Evolutionary conservation across 495 filamentous ascomycete species (phyloP).

Genomic region (Talaromyces nanjingensis): DNA sequence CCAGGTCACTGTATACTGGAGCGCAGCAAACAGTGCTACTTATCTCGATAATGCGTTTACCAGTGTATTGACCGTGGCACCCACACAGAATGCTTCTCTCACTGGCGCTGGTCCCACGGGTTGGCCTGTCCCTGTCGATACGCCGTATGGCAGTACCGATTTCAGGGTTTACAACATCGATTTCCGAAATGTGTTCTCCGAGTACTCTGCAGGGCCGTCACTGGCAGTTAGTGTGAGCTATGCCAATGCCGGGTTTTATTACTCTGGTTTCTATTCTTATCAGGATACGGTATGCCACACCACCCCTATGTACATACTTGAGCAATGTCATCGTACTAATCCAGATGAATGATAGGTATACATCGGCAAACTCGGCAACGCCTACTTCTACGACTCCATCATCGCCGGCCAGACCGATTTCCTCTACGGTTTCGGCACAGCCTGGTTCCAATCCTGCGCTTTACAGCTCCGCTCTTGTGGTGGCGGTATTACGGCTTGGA

Average conservation of each 20-base stretch:
- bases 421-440: conserved; percentile 48
- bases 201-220: conserved; percentile 46
- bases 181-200: conserved; percentile 48
- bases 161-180: conserved; percentile 56
- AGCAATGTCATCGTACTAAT: background rate
- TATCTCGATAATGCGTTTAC: conserved; percentile 52
- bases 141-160: conserved; percentile 49
- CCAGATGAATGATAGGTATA: conserved; percentile 34
- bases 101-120: conserved; percentile 51
- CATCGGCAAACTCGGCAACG: conserved; percentile 53
- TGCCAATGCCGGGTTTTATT: conserved; percentile 54
- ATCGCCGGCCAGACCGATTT: conserved; percentile 58
- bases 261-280: conserved; percentile 49
- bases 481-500: conserved; percentile 60
- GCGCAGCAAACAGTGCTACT: conserved; percentile 28
- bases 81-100: conserved; percentile 47
- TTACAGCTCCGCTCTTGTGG: conserved; percentile 48
- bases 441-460: conserved; percentile 36
- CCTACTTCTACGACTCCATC: conserved; percentile 47
- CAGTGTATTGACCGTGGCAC: conserved; percentile 46
- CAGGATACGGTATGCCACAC: conserved; percentile 45
- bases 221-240: conserved; percentile 48
- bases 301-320: background rate
- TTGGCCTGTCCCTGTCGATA: conserved; percentile 46
- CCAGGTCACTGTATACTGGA: conserved; percentile 43